Base-by-base conservation (phyloP, 2,329 filamentous ascomycete genomes). In the Huntiella omanensis region DNA sequence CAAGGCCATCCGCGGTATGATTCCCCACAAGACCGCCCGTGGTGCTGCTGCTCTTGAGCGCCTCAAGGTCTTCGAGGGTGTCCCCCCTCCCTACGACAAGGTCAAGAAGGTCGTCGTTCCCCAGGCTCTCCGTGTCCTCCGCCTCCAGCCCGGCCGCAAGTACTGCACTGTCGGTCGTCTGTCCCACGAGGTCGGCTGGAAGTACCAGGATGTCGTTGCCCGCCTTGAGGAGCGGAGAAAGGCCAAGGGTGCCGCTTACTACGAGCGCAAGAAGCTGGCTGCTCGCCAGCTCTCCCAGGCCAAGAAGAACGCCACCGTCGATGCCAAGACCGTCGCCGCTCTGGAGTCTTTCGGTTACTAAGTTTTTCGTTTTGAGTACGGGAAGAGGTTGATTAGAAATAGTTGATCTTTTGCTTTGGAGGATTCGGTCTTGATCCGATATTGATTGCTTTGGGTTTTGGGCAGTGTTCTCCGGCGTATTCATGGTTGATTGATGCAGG, bases 1-100 rank as follows among this genome's bases (percentile, higher is more conserved):
- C 83, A 94, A 95, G 83, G 86, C 91, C 65, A 85, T 98, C 71
- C 88, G 91, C 68, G 91, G 91, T 68, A 98, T 98, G 91, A 92
- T 98, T 59, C 91, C 91, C 64, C 91, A 98, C 85, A 98, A 98
- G 84, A 98, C 91, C 59, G 79, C 91, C 66, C 88, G 91, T 64
- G 91, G 91, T 71, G 82, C 85, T 60, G 88, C 88, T 61, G 91
- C 91, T 60, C 70, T 98, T 65, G 87, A 96, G 78, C 83, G 91
- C 70, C 83, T 98, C 59, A 98, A 98, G 86, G 86, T 93, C 66
- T 98, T 96, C 69, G 91, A 98, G 82, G 91, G 91, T 77, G 78
- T 98, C 56, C 91, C 91, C 62, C 85, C 88, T 63, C 91, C 91
- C 63, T 98, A 96, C 69, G 91, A 98, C 80, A 93, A 91, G 76